phyloP scores from a whole-genome alignment of 305 asterid species.

The Solanum chacoense region DNA sequence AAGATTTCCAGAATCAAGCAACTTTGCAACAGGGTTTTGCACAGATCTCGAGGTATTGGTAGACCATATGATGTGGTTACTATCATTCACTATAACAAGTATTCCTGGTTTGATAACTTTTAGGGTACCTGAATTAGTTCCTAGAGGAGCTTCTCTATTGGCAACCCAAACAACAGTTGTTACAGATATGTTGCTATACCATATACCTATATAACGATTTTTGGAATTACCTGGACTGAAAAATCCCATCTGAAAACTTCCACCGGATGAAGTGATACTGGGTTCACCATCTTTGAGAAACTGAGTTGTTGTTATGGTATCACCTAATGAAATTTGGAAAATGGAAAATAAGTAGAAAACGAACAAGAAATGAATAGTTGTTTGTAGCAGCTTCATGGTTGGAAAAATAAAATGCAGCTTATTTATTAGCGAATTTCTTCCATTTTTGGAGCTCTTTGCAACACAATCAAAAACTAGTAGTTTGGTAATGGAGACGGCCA shows the following conservation, averaged over 20 bases:
- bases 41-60: conserved; percentile 4
- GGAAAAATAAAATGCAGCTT: background rate
- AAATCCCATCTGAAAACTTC: conserved; percentile 17
- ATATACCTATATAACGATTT: conserved; percentile 6
- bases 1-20: conserved; percentile 19
- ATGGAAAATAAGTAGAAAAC: background rate
- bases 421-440: background rate
- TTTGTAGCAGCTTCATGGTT: background rate
- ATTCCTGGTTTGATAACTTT: conserved; percentile 1
- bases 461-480: background rate
- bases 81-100: background rate
- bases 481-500: background rate
- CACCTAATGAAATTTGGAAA: background rate
- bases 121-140: background rate
- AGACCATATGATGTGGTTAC: conserved; percentile 1
- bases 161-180: conserved; percentile 16
- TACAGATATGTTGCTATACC: conserved; percentile 8
- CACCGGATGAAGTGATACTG: conserved; percentile 7
- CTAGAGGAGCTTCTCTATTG: conserved; percentile 10
- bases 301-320: conserved; percentile 1
- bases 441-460: background rate
- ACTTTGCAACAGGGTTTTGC: background rate
- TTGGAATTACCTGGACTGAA: conserved; percentile 7
- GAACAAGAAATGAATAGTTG: background rate
- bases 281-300: conserved; percentile 10